These are phyloP conservation scores for Xylaria cubensis DNA, from an alignment of 495 filamentous ascomycete genomes.

Conservation along the genomic window DNA sequence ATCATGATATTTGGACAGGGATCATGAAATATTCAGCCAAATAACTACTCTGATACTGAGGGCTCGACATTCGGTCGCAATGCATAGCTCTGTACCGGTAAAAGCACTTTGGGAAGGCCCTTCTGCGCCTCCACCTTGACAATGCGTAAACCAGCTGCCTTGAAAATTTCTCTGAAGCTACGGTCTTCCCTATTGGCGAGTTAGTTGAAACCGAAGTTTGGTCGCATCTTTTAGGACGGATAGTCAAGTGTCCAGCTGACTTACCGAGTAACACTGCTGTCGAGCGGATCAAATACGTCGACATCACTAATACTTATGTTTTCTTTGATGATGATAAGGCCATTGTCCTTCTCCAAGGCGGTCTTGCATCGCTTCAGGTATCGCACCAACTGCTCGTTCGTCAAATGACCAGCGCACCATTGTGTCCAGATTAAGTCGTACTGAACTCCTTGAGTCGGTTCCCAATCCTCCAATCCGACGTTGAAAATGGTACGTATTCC, in stretches of 20 bases:
- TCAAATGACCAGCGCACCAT: background rate
- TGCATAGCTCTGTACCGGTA: background rate
- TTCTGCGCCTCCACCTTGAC: background rate
- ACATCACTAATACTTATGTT: background rate
- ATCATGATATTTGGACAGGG: background rate
- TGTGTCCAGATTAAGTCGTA: background rate
- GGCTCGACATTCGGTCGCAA: background rate
- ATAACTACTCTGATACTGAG: background rate
- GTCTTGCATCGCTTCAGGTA: conserved; percentile 3
- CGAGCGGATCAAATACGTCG: background rate
- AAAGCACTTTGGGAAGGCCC: background rate
- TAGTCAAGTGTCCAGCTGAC: background rate
- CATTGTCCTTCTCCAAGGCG: background rate
- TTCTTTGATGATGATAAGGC: background rate
- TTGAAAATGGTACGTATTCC: conserved; percentile 5
- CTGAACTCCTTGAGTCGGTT: background rate
- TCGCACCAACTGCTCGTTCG: background rate
- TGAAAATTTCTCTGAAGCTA: background rate
- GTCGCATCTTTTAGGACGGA: background rate
- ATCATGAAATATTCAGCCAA: background rate
- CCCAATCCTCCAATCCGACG: background rate
- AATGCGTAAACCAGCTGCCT: conserved; percentile 1
- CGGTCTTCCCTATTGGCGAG: conserved; percentile 1
- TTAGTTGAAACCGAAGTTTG: background rate
- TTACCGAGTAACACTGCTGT: conserved; percentile 4